These are phyloP conservation scores for Euclidium syriacum DNA, from an alignment of 345 rosid species.

Conservation along the genomic window DNA sequence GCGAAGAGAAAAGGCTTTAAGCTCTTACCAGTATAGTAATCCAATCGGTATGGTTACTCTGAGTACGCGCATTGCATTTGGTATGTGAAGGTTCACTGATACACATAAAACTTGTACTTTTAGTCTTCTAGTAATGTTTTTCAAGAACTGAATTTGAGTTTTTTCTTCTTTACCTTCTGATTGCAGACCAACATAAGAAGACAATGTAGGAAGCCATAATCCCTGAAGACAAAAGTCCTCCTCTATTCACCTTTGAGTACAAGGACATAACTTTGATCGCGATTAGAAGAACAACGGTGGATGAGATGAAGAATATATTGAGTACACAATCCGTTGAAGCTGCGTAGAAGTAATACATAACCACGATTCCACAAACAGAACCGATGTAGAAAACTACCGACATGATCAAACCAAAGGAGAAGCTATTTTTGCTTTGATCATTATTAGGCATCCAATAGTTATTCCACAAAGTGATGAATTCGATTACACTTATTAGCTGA, in stretches of 20 bases:
- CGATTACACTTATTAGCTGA: constrained; percentile 78
- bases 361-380: constrained; percentile 51
- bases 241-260: constrained; percentile 73
- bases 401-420: constrained; percentile 59
- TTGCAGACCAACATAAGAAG: constrained; percentile 91
- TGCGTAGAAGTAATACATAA: constrained; percentile 53
- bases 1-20: neutral
- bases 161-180: constrained; percentile 58
- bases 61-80: constrained; percentile 46
- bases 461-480: constrained; percentile 92
- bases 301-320: constrained; percentile 79
- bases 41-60: constrained; percentile 54
- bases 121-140: neutral
- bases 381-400: constrained; percentile 52
- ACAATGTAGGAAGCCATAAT: constrained; percentile 87
- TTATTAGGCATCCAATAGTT: constrained; percentile 69
- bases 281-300: constrained; percentile 61
- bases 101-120: constrained; percentile 15
- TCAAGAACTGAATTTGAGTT: neutral
- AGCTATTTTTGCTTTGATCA: constrained; percentile 58
- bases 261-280: constrained; percentile 69
- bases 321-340: constrained; percentile 42
- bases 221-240: constrained; percentile 75
- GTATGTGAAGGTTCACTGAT: constrained; percentile 66
- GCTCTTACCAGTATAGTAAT: constrained; percentile 59